Evolutionary conservation across 2,329 filamentous ascomycete species (phyloP).

Genomic region (Mycosphaerella arachidis): DNA sequence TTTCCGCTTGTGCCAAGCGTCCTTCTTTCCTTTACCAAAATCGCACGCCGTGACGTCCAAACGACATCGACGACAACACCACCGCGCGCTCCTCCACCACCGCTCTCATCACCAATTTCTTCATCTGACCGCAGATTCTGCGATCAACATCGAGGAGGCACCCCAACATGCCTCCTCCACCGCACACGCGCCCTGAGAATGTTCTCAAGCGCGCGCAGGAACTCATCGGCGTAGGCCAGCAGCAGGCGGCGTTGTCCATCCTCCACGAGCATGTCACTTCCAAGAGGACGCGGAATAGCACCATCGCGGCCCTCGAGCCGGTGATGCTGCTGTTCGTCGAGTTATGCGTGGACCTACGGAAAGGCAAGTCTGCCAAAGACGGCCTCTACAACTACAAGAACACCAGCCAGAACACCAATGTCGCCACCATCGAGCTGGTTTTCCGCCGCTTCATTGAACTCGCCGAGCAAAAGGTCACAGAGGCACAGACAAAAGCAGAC

Average conservation of each 20-base stretch:
- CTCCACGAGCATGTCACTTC: slow-evolving; percentile 99
- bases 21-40: background rate
- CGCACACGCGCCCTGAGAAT: slow-evolving; percentile 98
- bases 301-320: slow-evolving; percentile 92
- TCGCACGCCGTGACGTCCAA: background rate
- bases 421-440: slow-evolving; percentile 95
- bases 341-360: slow-evolving; percentile 93
- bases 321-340: slow-evolving; percentile 98
- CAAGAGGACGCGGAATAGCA: slow-evolving; percentile 94
- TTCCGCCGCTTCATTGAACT: slow-evolving; percentile 98
- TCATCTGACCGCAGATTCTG: slow-evolving; percentile 35
- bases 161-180: slow-evolving; percentile 76
- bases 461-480: slow-evolving; percentile 91
- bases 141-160: slow-evolving; percentile 11
- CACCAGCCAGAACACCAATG: slow-evolving; percentile 97
- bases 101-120: slow-evolving; percentile 52
- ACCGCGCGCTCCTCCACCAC: slow-evolving; percentile 5
- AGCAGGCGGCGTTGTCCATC: slow-evolving; percentile 83
- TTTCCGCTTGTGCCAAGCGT: background rate
- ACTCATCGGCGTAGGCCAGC: slow-evolving; percentile 95
- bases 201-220: slow-evolving; percentile 97
- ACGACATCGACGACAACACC: slow-evolving; percentile 2
- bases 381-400: slow-evolving; percentile 99
- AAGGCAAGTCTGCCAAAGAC: slow-evolving; percentile 97
- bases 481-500: slow-evolving; percentile 92